Evolutionary conservation across 23 red algal species (phyloP), one percentile per base, ranked within the genome.

Genomic region (Agarophyton chilense): DNA sequence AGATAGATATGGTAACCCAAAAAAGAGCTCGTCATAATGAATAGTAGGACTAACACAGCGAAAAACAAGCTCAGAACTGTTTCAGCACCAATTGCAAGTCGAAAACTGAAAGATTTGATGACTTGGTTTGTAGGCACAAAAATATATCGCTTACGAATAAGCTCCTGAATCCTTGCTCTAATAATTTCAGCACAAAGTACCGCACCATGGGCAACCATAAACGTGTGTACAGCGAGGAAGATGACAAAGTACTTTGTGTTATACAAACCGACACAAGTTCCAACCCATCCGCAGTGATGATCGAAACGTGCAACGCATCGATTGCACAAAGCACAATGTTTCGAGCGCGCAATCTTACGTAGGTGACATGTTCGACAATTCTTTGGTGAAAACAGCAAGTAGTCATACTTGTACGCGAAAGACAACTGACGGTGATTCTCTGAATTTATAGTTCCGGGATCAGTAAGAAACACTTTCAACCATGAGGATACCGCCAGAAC

Each of bases 221-320:
- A 31, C 25, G 85, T 57, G 34, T 91, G 86, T 33, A 89, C 35
- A 33, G 90, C 38, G 17, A 98, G 92, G 64, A 94, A 98, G n/a
- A 87, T 47, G 32, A 95, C 31, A 52, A 98, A 98, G 47, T 53
- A 62, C 21, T 53, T 32, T 36, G 85, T 57, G 63, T 98, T 98
- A 33, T 86, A 90, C 42, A 94, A 46, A 1, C 96, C 96, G 29
- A 98, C 63, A 72, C 91, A 94, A 16, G 76, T 88, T n/a, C 90
- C 93, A 41, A 92, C 84, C 96, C 96, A 98, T 10, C 90, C 88
- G 86, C 96, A 98, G 44, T 94, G 92, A 49, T 98, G 96, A 79
- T 98, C 96, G 60, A 89, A 89, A 7, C 90, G 79, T 33, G 84
- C 64, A 28, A 96, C 94, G 83, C 92, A 94, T 16, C 80, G 78